Conservation (phyloP, 202 grass and related monocot species). For the Zizania palustris region DNA sequence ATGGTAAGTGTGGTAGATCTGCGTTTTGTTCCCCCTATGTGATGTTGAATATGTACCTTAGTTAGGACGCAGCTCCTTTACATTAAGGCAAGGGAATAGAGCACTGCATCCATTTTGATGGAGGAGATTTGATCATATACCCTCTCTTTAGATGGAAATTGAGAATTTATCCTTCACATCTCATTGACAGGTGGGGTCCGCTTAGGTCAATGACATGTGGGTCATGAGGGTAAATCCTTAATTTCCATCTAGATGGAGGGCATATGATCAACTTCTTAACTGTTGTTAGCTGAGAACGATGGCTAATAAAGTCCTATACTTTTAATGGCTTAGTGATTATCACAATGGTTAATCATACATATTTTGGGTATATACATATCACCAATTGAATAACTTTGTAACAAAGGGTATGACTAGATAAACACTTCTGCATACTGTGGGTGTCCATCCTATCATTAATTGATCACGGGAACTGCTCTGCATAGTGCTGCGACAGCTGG, state of each 20-base stretch:
- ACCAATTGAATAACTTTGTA: too few species aligned
- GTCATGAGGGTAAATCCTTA: too few species aligned
- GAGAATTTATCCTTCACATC: too few species aligned
- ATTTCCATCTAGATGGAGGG: too few species aligned
- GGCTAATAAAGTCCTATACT: background rate
- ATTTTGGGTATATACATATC: background rate
- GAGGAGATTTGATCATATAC: too few species aligned
- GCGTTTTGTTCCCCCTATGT: background rate
- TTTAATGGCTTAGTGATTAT: background rate
- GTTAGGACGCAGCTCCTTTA: background rate
- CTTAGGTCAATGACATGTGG: too few species aligned
- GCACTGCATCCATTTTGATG: background rate
- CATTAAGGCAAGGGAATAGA: background rate
- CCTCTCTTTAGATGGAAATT: too few species aligned
- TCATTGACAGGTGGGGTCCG: too few species aligned
- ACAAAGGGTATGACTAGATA: too few species aligned
- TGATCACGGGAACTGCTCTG: background rate
- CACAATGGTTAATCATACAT: background rate
- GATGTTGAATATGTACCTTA: background rate
- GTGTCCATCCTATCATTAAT: too few species aligned
- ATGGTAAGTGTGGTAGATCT: slow-evolving; percentile 12
- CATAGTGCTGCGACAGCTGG: background rate
- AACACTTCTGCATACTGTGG: too few species aligned
- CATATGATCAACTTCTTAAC: too few species aligned
- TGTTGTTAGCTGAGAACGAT: background rate